These are phyloP conservation scores for Lasiodiplodia theobromae DNA, from an alignment of 2,329 filamentous ascomycete species.

Conservation along the genomic window DNA sequence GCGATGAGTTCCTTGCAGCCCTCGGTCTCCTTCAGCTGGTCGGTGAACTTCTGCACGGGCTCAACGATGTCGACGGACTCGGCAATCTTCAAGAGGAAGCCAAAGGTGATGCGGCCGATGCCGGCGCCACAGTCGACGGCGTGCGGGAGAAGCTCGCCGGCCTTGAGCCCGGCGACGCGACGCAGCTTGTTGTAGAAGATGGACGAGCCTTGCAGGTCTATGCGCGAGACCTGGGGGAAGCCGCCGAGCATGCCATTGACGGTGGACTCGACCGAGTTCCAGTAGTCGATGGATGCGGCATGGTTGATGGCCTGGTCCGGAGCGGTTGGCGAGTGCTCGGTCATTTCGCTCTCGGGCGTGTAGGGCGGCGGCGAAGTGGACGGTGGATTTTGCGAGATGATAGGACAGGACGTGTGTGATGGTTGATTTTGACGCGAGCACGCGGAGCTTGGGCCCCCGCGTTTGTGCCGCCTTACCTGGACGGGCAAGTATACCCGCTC, in stretches of 20 bases:
- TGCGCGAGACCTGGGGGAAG: constrained; percentile 70
- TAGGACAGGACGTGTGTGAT: constrained; percentile 11
- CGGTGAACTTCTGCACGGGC: constrained; percentile 82
- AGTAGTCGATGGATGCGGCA: constrained; percentile 56
- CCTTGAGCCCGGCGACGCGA: constrained; percentile 38
- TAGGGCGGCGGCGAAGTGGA: not conserved
- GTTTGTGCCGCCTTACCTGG: constrained; percentile 5
- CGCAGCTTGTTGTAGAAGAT: constrained; percentile 74
- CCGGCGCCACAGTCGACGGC: constrained; percentile 70
- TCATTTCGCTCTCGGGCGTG: not conserved
- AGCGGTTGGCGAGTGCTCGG: constrained; percentile 33
- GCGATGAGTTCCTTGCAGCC: constrained; percentile 43
- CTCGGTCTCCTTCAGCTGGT: constrained; percentile 56
- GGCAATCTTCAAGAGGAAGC: constrained; percentile 75
- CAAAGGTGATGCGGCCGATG: constrained; percentile 83
- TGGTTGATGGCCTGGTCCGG: constrained; percentile 56
- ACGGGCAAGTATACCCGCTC: constrained; percentile 15
- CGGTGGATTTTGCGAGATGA: constrained; percentile 13
- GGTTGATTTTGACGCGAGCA: constrained; percentile 26
- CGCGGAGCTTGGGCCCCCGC: constrained; percentile 12
- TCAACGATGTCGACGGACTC: constrained; percentile 81
- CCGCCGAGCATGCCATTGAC: constrained; percentile 82
- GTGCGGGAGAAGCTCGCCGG: constrained; percentile 38
- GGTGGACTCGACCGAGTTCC: constrained; percentile 59
- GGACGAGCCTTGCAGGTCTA: constrained; percentile 74